A percentile compares a stretch with the other conserved stretches of the same genome.
Conservation (phyloP, 148 eudicot genomes). For the Pharnaceum exiguum region DNA sequence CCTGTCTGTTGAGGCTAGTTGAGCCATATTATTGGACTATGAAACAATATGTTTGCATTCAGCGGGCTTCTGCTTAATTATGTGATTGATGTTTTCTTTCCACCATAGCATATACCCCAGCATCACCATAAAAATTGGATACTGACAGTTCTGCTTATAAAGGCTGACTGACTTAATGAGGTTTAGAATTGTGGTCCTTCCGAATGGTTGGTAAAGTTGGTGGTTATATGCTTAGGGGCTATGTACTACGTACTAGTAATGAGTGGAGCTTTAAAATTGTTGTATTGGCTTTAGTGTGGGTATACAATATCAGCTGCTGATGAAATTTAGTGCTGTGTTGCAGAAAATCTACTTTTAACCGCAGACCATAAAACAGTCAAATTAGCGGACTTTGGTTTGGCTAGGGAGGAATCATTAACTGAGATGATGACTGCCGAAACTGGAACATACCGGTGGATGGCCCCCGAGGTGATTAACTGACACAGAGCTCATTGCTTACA, state of each 20-base stretch:
- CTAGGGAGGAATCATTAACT: constrained; percentile 62
- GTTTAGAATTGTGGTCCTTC: constrained; percentile 14
- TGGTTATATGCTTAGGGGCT: constrained; percentile 4
- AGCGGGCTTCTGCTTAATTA: too few species aligned
- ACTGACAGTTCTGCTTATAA: constrained; percentile 3
- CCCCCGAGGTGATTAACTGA: constrained; percentile 55
- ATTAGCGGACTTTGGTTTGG: constrained; percentile 75
- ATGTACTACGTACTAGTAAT: background rate
- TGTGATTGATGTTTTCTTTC: too few species aligned
- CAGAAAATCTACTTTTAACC: constrained; percentile 66
- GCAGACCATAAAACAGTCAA: constrained; percentile 56
- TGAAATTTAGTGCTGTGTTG: constrained; percentile 13
- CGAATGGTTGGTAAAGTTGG: background rate
- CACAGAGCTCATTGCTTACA: background rate
- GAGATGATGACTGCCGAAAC: constrained; percentile 82
- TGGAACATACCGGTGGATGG: constrained; percentile 74
- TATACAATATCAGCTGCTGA: background rate
- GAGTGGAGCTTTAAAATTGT: background rate
- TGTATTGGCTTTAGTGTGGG: background rate
- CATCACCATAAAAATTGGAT: background rate
- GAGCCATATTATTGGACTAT: too few species aligned
- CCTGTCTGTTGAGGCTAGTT: too few species aligned
- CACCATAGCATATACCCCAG: too few species aligned
- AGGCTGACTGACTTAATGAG: background rate
- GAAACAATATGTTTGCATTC: too few species aligned